phyloP scores from a whole-genome alignment of 495 filamentous ascomycete genomes.

The Tuber indicum region DNA sequence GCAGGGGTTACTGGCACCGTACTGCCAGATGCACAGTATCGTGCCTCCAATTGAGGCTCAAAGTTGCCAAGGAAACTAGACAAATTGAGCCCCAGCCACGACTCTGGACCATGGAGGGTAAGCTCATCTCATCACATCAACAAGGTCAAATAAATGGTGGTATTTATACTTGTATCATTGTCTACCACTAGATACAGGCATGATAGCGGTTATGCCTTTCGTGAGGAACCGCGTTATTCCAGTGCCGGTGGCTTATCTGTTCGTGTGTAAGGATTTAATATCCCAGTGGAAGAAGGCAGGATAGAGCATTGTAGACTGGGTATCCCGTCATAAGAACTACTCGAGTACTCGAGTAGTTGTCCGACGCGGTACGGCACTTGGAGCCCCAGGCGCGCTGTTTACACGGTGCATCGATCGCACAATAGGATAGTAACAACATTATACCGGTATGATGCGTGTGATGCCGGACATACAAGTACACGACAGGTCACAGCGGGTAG shows the following conservation, averaged over 20 bases:
- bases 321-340: not conserved
- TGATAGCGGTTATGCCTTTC: not conserved
- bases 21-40: not conserved
- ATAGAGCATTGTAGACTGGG: not conserved
- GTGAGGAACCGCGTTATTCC: not conserved
- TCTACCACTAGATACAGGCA: too few relatives aligned
- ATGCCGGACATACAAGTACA: not conserved
- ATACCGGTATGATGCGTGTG: not conserved
- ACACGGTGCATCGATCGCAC: not conserved
- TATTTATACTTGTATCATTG: not conserved
- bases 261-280: not conserved
- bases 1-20: not conserved
- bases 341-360: too few relatives aligned
- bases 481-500: not conserved
- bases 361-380: not conserved
- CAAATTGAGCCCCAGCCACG: not conserved
- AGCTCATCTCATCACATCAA: not conserved
- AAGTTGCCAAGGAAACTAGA: not conserved
- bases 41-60: not conserved
- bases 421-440: not conserved
- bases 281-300: not conserved
- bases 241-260: not conserved
- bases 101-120: not conserved
- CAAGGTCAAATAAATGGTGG: not conserved
- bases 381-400: not conserved